phyloP scores from a whole-genome alignment of 495 filamentous ascomycete genomes.

The Neohortaea acidophila region DNA sequence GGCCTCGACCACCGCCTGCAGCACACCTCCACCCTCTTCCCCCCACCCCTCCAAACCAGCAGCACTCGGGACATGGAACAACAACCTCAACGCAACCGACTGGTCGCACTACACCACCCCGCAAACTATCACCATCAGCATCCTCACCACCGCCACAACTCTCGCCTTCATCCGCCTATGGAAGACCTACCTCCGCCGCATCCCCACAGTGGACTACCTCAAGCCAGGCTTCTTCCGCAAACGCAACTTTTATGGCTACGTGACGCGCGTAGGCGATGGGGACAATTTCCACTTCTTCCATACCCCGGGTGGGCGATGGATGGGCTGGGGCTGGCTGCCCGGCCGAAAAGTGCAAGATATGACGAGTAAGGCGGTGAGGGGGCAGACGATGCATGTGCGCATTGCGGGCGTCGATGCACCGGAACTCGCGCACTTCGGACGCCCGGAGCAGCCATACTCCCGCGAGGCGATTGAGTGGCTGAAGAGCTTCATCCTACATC shows the following conservation, averaged over 20 bases:
- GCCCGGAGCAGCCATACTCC: slow-evolving; percentile 67
- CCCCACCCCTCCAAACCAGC: slow-evolving; percentile 16
- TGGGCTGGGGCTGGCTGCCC: slow-evolving; percentile 83
- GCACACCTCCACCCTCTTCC: neutral
- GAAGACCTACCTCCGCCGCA: slow-evolving; percentile 61
- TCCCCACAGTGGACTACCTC: slow-evolving; percentile 60
- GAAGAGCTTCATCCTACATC: slow-evolving; percentile 49
- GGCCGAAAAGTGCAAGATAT: slow-evolving; percentile 46
- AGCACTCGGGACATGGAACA: slow-evolving; percentile 28
- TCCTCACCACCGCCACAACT: slow-evolving; percentile 53
- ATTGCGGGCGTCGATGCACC: slow-evolving; percentile 88
- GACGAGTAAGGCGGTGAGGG: slow-evolving; percentile 9
- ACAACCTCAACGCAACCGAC: slow-evolving; percentile 39
- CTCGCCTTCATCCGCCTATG: slow-evolving; percentile 48
- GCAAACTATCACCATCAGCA: slow-evolving; percentile 47
- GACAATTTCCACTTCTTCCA: slow-evolving; percentile 91
- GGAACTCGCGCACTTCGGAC: slow-evolving; percentile 81
- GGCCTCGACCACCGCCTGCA: neutral
- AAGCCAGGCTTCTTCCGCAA: slow-evolving; percentile 50
- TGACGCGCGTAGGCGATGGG: slow-evolving; percentile 90
- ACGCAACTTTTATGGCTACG: slow-evolving; percentile 62
- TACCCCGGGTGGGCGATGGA: slow-evolving; percentile 71
- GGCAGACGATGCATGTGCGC: slow-evolving; percentile 57
- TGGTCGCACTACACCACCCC: slow-evolving; percentile 52
- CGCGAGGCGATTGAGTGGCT: slow-evolving; percentile 70